Conservation (phyloP, 441 rosid genomes). For the Rhodomyrtus psidioides region DNA sequence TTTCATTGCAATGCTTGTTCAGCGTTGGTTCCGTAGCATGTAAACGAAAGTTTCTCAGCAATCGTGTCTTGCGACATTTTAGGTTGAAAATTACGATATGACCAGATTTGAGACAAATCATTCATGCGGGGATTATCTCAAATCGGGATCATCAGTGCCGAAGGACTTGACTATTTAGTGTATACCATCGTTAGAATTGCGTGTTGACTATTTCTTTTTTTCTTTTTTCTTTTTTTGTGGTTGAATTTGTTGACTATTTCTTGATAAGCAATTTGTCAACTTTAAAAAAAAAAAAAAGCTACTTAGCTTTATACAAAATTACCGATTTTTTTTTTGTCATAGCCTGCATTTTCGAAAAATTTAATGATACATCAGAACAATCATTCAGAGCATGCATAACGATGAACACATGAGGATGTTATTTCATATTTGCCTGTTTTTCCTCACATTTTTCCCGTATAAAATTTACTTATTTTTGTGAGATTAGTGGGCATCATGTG, state of each 20-base stretch:
- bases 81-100: not conserved
- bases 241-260: not conserved
- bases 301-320: not conserved
- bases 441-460: not conserved
- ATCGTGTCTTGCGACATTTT: not conserved
- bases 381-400: too few species aligned
- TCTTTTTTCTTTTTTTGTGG: too few species aligned
- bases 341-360: too few species aligned
- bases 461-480: not conserved
- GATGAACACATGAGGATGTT: not conserved
- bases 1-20: too few species aligned
- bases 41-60: accelerated
- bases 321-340: too few species aligned
- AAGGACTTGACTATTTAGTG: too few species aligned
- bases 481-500: not conserved
- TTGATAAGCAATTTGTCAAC: not conserved
- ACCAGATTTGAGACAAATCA: too few species aligned
- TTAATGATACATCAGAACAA: too few species aligned
- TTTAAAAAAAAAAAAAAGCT: not conserved
- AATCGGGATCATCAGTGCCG: too few species aligned
- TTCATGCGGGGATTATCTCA: too few species aligned
- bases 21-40: accelerated
- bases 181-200: not conserved
- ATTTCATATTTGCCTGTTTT: not conserved
- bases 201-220: not conserved